phyloP scores from a whole-genome alignment of 2,329 filamentous ascomycete species.

The Monosporascus sp. region DNA sequence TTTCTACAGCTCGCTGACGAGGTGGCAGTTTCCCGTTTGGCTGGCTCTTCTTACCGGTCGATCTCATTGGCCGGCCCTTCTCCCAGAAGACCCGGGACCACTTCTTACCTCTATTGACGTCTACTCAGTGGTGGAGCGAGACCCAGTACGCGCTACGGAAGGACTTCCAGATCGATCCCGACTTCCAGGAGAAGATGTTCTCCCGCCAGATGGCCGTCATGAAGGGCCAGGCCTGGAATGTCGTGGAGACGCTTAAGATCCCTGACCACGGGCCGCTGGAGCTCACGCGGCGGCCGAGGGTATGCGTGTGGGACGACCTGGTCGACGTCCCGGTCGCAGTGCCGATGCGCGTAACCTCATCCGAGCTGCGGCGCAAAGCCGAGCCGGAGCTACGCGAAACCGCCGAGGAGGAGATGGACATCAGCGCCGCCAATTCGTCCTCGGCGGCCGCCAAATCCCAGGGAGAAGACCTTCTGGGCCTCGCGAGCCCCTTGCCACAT shows the following conservation, averaged over 20 bases:
- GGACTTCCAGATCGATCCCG: slow-evolving; percentile 85
- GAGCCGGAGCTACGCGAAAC: slow-evolving; percentile 40
- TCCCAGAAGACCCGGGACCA: slow-evolving; percentile 90
- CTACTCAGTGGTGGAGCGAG: slow-evolving; percentile 93
- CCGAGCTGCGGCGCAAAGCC: slow-evolving; percentile 71
- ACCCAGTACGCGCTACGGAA: slow-evolving; percentile 81
- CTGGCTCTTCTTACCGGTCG: slow-evolving; percentile 95
- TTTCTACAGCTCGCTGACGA: neutral
- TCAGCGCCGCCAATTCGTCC: slow-evolving; percentile 63
- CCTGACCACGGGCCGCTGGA: slow-evolving; percentile 89
- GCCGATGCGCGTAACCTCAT: slow-evolving; percentile 76
- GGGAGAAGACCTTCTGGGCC: slow-evolving; percentile 64
- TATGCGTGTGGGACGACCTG: slow-evolving; percentile 96
- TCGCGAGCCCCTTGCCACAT: slow-evolving; percentile 63
- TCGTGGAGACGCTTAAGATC: slow-evolving; percentile 93
- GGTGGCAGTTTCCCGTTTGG: slow-evolving; percentile 84
- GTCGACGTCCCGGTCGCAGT: slow-evolving; percentile 95
- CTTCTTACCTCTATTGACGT: slow-evolving; percentile 92
- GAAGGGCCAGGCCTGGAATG: slow-evolving; percentile 99
- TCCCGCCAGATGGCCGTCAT: slow-evolving; percentile 97
- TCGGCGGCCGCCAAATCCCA: slow-evolving; percentile 29
- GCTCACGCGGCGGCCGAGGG: slow-evolving; percentile 80
- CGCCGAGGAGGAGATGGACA: slow-evolving; percentile 87
- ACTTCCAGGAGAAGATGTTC: slow-evolving; percentile 99
- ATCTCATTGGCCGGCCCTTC: slow-evolving; percentile 92